Conservation (phyloP, 257 asterid species). For the Misopates orontium region DNA sequence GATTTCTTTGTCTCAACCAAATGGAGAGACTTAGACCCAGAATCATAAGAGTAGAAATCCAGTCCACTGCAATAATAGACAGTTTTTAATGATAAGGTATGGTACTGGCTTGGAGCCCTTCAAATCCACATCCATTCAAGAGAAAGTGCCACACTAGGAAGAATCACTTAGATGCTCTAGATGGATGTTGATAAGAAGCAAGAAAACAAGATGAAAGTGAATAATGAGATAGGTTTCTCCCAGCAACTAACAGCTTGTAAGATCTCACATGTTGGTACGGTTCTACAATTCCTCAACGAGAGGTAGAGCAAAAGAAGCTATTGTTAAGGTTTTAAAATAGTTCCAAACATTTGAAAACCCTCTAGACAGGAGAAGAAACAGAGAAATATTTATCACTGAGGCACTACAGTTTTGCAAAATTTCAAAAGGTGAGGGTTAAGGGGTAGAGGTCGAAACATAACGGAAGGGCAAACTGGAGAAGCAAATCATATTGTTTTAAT, state of each 20-base stretch:
- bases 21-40: constrained; percentile 60
- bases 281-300: not conserved
- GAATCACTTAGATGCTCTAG: not conserved
- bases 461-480: too few species aligned
- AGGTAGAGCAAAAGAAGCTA: too few species aligned
- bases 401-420: too few species aligned
- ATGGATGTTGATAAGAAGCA: not conserved
- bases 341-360: too few species aligned
- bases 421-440: too few species aligned
- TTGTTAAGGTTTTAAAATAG: too few species aligned
- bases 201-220: not conserved
- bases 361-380: too few species aligned
- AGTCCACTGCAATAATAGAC: constrained; percentile 67
- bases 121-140: too few species aligned
- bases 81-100: constrained; percentile 8
- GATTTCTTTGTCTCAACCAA: constrained; percentile 73
- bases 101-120: not conserved
- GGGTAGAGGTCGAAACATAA: too few species aligned
- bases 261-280: not conserved
- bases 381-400: too few species aligned
- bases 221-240: not conserved
- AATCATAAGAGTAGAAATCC: constrained; percentile 63
- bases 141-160: too few species aligned
- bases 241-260: not conserved
- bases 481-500: too few species aligned